phyloP scores from a whole-genome alignment of 202 grass and related monocot species.

The Carex sylvatica region DNA sequence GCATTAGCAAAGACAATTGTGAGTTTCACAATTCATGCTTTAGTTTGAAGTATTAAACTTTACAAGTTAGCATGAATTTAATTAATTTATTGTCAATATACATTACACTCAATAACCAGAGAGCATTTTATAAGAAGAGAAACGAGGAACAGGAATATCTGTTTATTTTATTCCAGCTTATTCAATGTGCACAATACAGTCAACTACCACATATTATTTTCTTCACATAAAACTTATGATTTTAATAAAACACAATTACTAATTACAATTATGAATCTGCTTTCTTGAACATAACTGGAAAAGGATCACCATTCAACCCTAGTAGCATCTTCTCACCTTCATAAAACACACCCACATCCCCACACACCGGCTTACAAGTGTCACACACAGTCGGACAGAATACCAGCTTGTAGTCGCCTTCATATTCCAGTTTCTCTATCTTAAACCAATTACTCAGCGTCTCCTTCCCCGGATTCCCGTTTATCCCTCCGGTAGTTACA shows the following conservation, averaged over 20 bases:
- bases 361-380: conserved; percentile 34
- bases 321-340: conserved; percentile 33
- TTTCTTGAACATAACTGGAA: conserved; percentile 63
- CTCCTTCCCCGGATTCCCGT: conserved; percentile 3
- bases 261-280: not conserved
- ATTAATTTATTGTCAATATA: too few relatives aligned
- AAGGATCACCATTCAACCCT: conserved; percentile 30
- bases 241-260: not conserved
- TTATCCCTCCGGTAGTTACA: conserved; percentile 33
- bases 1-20: too few relatives aligned
- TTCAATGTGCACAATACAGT: not conserved
- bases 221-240: not conserved
- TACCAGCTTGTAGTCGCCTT: conserved; percentile 40
- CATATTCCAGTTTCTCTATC: conserved; percentile 37
- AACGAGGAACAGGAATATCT: too few relatives aligned
- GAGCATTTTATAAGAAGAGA: too few relatives aligned
- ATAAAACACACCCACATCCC: conserved; percentile 46
- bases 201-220: not conserved
- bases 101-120: too few relatives aligned
- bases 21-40: too few relatives aligned
- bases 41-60: too few relatives aligned
- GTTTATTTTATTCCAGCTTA: too few relatives aligned
- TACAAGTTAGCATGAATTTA: too few relatives aligned
- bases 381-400: conserved; percentile 34
- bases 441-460: conserved; percentile 59